Evolutionary conservation across 495 filamentous ascomycete species (phyloP).

Genomic region (Chaetomidium leptoderma): DNA sequence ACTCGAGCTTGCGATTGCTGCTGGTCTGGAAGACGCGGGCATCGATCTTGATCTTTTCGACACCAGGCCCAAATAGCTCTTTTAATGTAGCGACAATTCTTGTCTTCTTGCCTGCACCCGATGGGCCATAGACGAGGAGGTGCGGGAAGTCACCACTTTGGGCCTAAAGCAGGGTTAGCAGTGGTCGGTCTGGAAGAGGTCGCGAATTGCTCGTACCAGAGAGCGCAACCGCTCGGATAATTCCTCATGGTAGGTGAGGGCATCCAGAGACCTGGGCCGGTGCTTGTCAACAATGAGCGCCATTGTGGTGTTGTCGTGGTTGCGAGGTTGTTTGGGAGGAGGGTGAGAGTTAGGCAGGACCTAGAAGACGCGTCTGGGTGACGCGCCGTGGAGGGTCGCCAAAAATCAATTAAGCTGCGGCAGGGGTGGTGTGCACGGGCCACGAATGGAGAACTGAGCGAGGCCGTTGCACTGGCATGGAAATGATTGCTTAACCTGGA

Average conservation of each 20-base stretch:
- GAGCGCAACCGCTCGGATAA: constrained; percentile 84
- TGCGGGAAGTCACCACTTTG: constrained; percentile 97
- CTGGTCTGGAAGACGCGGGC: constrained; percentile 92
- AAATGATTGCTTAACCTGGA: too few species aligned
- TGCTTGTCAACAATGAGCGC: constrained; percentile 90
- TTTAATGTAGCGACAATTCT: constrained; percentile 90
- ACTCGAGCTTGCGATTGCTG: constrained; percentile 93
- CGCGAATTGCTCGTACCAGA: constrained; percentile 56
- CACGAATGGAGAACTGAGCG: constrained; percentile 5
- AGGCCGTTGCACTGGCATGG: too few species aligned
- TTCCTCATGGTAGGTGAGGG: constrained; percentile 81
- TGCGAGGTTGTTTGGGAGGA: background rate
- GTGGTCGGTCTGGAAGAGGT: background rate
- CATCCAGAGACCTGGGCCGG: constrained; percentile 81
- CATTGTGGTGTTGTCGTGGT: constrained; percentile 34
- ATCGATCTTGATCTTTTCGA: constrained; percentile 97
- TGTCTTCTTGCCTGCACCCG: constrained; percentile 95
- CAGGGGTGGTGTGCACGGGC: constrained; percentile 18
- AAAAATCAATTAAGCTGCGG: constrained; percentile 23
- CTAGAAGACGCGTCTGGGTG: constrained; percentile 21
- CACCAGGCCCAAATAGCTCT: constrained; percentile 84
- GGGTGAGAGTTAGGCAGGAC: background rate
- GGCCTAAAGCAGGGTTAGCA: constrained; percentile 53
- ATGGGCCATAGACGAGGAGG: constrained; percentile 92
- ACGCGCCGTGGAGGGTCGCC: constrained; percentile 17